These are phyloP conservation scores for Umbelopsis sp. DNA, from an alignment of 192 early-diverging fungal species.

Conservation along the genomic window DNA sequence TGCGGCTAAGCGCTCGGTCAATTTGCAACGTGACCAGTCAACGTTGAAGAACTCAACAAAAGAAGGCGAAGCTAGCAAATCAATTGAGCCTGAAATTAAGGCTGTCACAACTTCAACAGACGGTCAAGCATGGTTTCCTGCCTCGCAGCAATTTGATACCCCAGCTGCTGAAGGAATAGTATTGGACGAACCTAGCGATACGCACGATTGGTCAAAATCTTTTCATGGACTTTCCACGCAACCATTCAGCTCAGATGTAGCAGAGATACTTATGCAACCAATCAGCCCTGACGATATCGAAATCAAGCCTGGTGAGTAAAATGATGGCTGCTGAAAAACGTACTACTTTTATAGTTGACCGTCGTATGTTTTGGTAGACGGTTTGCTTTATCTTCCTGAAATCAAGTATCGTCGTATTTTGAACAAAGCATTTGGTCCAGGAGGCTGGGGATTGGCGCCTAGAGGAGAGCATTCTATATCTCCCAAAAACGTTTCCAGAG, in stretches of 20 bases:
- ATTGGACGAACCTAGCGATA: conserved; percentile 26
- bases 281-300: conserved; percentile 83
- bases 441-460: conserved; percentile 85
- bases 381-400: conserved; percentile 92
- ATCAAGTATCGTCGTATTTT: conserved; percentile 97
- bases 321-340: not conserved
- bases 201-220: conserved; percentile 67
- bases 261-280: conserved; percentile 71
- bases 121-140: conserved; percentile 3
- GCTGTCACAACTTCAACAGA: not conserved
- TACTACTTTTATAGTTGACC: not conserved
- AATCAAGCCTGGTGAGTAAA: conserved; percentile 79
- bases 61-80: not conserved
- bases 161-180: not conserved
- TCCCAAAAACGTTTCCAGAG: conserved; percentile 79
- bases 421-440: conserved; percentile 94
- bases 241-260: conserved; percentile 73
- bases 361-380: conserved; percentile 59
- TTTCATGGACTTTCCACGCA: conserved; percentile 74
- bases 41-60: not conserved
- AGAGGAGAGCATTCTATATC: conserved; percentile 86
- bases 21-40: not conserved
- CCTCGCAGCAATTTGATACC: conserved; percentile 5
- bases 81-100: not conserved
- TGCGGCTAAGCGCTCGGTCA: not conserved